Conservation (phyloP, 257 asterid genomes). For the Solanum chmielewskii region DNA sequence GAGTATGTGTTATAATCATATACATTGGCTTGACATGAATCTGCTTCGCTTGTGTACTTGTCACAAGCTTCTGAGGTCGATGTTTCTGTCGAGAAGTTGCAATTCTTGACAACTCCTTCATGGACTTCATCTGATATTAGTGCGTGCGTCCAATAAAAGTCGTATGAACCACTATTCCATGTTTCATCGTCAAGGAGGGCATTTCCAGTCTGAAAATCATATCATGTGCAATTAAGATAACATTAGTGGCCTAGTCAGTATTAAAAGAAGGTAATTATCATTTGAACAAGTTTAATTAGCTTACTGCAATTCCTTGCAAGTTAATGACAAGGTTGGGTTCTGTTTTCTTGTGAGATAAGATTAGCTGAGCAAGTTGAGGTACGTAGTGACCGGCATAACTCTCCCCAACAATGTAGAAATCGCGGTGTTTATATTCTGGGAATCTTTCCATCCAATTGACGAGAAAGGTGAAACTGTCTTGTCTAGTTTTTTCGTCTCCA, state of each 20-base stretch:
- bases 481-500: conserved; percentile 1
- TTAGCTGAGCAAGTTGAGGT: conserved; percentile 8
- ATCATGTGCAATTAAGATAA: neutral
- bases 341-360: neutral
- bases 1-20: conserved; percentile 34
- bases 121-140: conserved; percentile 59
- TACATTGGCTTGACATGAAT: conserved; percentile 4
- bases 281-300: neutral
- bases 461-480: neutral
- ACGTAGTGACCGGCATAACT: conserved; percentile 11
- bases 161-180: conserved; percentile 17
- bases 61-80: conserved; percentile 10
- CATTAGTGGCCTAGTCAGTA: neutral
- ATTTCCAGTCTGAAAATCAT: conserved; percentile 48
- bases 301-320: conserved; percentile 8
- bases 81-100: conserved; percentile 24
- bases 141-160: conserved; percentile 46
- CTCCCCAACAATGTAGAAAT: conserved; percentile 10
- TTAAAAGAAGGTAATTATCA: neutral
- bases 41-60: conserved; percentile 1
- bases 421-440: conserved; percentile 1
- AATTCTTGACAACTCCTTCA: conserved; percentile 18
- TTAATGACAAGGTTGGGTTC: conserved; percentile 1
- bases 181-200: conserved; percentile 27
- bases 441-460: conserved; percentile 11